Evolutionary conservation across 108 stramenopile species (phyloP).

Genomic region (Bacterosira constricta): DNA sequence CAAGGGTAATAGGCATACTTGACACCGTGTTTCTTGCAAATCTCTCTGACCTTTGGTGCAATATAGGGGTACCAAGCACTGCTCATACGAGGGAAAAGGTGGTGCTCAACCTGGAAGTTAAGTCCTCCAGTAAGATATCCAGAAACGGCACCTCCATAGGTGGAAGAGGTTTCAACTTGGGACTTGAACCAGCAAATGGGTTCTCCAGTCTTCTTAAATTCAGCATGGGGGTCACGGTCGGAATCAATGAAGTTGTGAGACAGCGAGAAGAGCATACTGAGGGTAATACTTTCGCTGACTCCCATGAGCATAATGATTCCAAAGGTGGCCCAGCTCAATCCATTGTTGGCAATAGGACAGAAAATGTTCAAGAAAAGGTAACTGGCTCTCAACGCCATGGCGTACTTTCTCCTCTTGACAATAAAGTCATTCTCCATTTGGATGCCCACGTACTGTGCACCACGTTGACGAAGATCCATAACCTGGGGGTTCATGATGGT

Average conservation of each 20-base stretch:
- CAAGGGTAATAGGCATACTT: conserved; percentile 89
- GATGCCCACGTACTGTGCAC: conserved; percentile 66
- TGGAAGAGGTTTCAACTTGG: conserved; percentile 91
- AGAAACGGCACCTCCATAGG: conserved; percentile 87
- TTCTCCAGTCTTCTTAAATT: conserved; percentile 61
- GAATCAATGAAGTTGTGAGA: conserved; percentile 94
- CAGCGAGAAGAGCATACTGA: conserved; percentile 85
- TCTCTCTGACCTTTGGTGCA: conserved; percentile 92
- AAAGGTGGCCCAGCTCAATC: conserved; percentile 28
- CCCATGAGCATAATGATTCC: conserved; percentile 84
- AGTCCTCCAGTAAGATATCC: conserved; percentile 90
- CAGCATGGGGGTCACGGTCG: conserved; percentile 79
- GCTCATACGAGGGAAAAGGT: conserved; percentile 92
- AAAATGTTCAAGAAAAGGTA: conserved; percentile 76
- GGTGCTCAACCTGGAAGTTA: conserved; percentile 96
- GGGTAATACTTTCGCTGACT: conserved; percentile 63
- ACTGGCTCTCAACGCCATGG: conserved; percentile 57
- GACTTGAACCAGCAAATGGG: conserved; percentile 89
- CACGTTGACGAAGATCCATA: conserved; percentile 76
- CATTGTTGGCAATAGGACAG: conserved; percentile 66
- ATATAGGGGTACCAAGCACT: conserved; percentile 97
- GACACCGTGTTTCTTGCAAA: conserved; percentile 93
- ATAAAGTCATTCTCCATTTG: conserved; percentile 81
- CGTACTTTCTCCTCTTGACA: conserved; percentile 66
- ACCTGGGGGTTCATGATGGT: conserved; percentile 81